Evolutionary conservation across 176 grass and related monocot species (phyloP).

Genomic region (sorghum (Sorghum bicolor)): Sorghum_bicolor_NCBIv3 NC_012875.2:60494001-60494500

Average conservation of each 20-base stretch:
- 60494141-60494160: conserved; percentile 53
- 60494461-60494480: conserved; percentile 84
- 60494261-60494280: background rate
- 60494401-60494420: conserved; percentile 77
- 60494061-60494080: background rate
- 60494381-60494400: conserved; percentile 56
- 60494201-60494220: conserved; percentile 23
- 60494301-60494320: conserved; percentile 35
- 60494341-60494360: conserved; percentile 54
- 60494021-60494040: background rate
- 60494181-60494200: conserved; percentile 58
- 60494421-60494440: conserved; percentile 74
- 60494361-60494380: conserved; percentile 78
- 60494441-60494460: conserved; percentile 81
- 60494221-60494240: conserved; percentile 31
- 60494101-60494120: no score
- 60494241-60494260: conserved; percentile 4
- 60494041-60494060: background rate
- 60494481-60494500: conserved; percentile 79
- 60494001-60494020: conserved; percentile 10
- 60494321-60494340: conserved; percentile 38
- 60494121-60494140: background rate
- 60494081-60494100: no score
- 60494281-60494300: background rate
- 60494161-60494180: conserved; percentile 41